Evolutionary conservation across 2,329 filamentous ascomycete genomes (phyloP), one percentile per base, ranked within the genome.

Genomic region (Rachicladosporium sp.): DNA sequence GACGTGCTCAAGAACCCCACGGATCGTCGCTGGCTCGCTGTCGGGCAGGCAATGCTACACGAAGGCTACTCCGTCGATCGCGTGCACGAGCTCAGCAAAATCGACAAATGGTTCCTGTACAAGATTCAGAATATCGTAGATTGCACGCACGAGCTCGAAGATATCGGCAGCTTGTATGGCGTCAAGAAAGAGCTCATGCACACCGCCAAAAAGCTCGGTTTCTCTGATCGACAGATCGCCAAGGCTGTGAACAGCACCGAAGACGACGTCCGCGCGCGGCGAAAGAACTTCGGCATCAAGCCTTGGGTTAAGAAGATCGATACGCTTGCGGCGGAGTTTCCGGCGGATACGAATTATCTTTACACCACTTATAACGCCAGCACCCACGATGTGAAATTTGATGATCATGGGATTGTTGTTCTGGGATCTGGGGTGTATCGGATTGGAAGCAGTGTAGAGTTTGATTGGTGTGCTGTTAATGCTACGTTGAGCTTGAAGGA

Each of bases 261-360:
- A 62, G 76, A 94, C 50, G 86, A 88, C 41, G 79, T 96, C 19
- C 79, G 91, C 47, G 78, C 82, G 38, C 67, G 87, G 58, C 77
- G 91, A 58, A 73, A 87, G n/a, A 88, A 96, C 52, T 76, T 80
- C 31, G 83, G 83, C 33, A 86, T 98, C 53, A 76, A 76, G 47
- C 91, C 91, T 0, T 81, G 86, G 45, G 89, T 95, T 40, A 96
- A 96, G 73, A 89, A 96, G 66, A 96, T 98, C 43, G 91, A 98
- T 66, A 98, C 91, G 0, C 91, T 98, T 35, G 91, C 91, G 36
- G 91, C 88, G 10, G 91, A 98, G 62, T 96, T 95, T 68, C 89
- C 89, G 5, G 83, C 86, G 4, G 81, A 76, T 50, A 96, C 91
- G 12, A 96, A 98, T 65, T 98, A 98, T 58, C 74, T 96, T 8